phyloP scores from a whole-genome alignment of 495 filamentous ascomycete genomes.

The Penicillium crystallinum region DNA sequence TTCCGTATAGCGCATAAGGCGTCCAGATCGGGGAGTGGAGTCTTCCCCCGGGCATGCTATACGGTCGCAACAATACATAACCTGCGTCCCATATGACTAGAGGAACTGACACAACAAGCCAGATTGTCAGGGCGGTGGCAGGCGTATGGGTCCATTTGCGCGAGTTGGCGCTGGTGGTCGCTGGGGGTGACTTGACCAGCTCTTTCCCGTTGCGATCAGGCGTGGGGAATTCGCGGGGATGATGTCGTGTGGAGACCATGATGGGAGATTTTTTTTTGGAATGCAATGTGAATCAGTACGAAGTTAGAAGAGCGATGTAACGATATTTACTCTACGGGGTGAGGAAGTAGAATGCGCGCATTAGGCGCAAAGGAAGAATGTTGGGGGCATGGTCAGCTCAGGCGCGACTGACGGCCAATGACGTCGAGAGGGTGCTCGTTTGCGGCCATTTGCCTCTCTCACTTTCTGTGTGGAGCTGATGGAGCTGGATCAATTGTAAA shows the following conservation, averaged over 20 bases:
- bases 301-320: no score
- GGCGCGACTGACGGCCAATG: slow-evolving; percentile 22
- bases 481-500: neutral
- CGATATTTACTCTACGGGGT: neutral
- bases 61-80: slow-evolving; percentile 78
- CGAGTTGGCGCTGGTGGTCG: slow-evolving; percentile 23
- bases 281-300: neutral
- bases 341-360: neutral
- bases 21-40: slow-evolving; percentile 71
- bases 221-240: slow-evolving; percentile 43
- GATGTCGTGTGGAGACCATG: slow-evolving; percentile 52
- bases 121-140: slow-evolving; percentile 57
- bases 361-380: neutral
- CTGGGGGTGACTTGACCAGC: slow-evolving; percentile 22
- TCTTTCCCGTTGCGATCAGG: slow-evolving; percentile 24
- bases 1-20: slow-evolving; percentile 78
- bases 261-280: neutral
- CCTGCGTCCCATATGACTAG: slow-evolving; percentile 77
- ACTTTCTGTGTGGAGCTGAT: neutral
- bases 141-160: slow-evolving; percentile 64
- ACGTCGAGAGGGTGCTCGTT: slow-evolving; percentile 28
- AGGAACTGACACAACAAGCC: slow-evolving; percentile 75
- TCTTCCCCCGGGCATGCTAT: slow-evolving; percentile 74
- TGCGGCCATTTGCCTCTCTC: slow-evolving; percentile 8
- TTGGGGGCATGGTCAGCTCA: slow-evolving; percentile 3